Evolutionary conservation across 116 monocot genomes (phyloP).

Genomic region (Trichopus zeylanicus): DNA sequence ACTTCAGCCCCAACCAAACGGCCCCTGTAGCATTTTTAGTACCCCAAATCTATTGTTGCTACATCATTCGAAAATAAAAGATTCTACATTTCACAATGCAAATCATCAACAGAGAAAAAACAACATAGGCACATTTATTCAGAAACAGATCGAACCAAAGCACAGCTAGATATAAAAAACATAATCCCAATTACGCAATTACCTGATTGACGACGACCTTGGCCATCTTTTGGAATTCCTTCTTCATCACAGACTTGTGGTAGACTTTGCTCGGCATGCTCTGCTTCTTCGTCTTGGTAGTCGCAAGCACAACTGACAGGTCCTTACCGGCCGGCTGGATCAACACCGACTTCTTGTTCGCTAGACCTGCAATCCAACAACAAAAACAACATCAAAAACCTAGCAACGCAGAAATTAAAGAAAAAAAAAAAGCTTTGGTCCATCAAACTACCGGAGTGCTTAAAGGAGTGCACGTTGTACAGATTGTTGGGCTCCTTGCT

Average conservation of each 20-base stretch:
- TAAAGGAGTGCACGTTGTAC: conserved; percentile 70
- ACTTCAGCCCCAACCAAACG: too few species aligned
- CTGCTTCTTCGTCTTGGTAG: conserved; percentile 72
- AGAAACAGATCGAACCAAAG: too few species aligned
- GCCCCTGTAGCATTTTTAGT: too few species aligned
- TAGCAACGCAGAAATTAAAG: not conserved
- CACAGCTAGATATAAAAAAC: too few species aligned
- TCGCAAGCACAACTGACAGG: conserved; percentile 39
- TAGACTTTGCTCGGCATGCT: conserved; percentile 41
- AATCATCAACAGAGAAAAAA: too few species aligned
- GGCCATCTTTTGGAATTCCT: conserved; percentile 72
- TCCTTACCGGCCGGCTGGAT: conserved; percentile 66
- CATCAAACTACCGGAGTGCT: conserved; percentile 38
- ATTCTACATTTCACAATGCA: too few species aligned
- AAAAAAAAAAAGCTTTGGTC: not conserved
- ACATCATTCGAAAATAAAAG: too few species aligned
- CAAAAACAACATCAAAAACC: not conserved
- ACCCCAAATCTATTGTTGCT: too few species aligned
- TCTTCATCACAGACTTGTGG: conserved; percentile 68
- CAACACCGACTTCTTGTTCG: conserved; percentile 64
- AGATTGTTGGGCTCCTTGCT: conserved; percentile 94
- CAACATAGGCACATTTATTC: too few species aligned
- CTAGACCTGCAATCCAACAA: conserved; percentile 38
- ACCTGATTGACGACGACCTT: conserved; percentile 76
- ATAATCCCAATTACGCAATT: too few species aligned